A percentile compares a stretch with the other conserved stretches of the same genome.
phyloP scores from a whole-genome alignment of 129 eudicot species.

The Pittosporum tobira region DNA sequence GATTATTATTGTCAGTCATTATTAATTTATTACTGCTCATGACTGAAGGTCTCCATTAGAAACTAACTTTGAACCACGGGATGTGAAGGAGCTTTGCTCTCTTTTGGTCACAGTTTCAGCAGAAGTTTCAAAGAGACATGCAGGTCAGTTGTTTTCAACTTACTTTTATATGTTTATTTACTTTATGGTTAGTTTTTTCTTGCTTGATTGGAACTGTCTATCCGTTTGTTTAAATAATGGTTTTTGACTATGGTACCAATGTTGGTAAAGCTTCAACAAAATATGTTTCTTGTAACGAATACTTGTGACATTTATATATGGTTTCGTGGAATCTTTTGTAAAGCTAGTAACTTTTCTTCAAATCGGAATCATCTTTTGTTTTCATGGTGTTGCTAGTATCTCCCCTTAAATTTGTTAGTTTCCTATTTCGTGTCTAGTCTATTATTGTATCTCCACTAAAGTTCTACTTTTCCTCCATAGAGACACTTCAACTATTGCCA shows the following conservation, averaged over 20 bases:
- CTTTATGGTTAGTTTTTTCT: not conserved
- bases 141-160: constrained; percentile 24
- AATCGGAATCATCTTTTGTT: no score
- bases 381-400: no score
- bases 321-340: no score
- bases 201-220: not conserved
- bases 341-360: no score
- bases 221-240: not conserved
- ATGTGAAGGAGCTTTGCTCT: constrained; percentile 65
- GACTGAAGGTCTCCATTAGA: constrained; percentile 59
- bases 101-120: constrained; percentile 54
- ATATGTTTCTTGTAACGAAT: not conserved
- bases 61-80: constrained; percentile 38
- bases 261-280: not conserved
- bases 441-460: no score
- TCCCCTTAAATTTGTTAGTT: no score
- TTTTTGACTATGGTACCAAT: not conserved
- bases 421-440: no score
- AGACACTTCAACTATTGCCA: no score
- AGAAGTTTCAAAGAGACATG: constrained; percentile 37
- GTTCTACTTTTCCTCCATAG: no score
- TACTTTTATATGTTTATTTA: not conserved
- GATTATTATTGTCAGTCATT: not conserved
- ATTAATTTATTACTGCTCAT: constrained; percentile 5
- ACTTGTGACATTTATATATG: not conserved